Percentiles rank a stretch among this genome's conserved stretches.
Conservation (phyloP, 768 basidiomycete genomes). For the Lactifluus volemus region DNA sequence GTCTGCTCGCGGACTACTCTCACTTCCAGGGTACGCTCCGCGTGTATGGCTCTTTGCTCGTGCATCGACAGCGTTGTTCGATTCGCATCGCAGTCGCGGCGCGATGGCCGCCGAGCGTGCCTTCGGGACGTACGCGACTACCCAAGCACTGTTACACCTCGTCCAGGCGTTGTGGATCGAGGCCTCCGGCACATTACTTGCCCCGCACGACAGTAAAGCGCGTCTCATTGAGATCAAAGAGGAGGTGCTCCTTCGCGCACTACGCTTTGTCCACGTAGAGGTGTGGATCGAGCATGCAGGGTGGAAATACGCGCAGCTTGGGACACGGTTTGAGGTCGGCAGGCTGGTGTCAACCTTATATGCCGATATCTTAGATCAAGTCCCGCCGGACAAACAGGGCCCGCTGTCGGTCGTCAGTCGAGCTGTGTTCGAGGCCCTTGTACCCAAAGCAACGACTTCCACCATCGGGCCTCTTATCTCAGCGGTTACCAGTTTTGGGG, state of each 20-base stretch:
- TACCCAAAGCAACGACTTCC: conserved; percentile 68
- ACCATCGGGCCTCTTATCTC: conserved; percentile 76
- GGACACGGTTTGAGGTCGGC: conserved; percentile 79
- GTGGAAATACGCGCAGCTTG: conserved; percentile 80
- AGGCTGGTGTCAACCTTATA: conserved; percentile 59
- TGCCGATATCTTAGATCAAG: conserved; percentile 52
- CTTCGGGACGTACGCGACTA: conserved; percentile 74
- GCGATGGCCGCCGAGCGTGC: conserved; percentile 58
- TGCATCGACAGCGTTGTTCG: conserved; percentile 69
- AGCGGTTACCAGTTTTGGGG: conserved; percentile 52
- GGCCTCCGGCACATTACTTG: conserved; percentile 45
- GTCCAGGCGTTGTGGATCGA: conserved; percentile 70
- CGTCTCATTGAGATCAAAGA: conserved; percentile 69
- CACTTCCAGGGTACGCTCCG: conserved; percentile 65
- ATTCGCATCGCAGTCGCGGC: conserved; percentile 57
- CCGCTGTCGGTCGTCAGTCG: conserved; percentile 56
- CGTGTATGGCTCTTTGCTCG: conserved; percentile 86
- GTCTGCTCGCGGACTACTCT: conserved; percentile 68
- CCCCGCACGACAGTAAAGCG: conserved; percentile 44
- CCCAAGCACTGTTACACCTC: conserved; percentile 66
- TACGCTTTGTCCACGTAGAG: conserved; percentile 72
- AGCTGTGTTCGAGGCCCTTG: conserved; percentile 57
- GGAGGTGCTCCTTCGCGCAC: conserved; percentile 72
- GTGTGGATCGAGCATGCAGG: conserved; percentile 81
- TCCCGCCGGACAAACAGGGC: conserved; percentile 45